These are phyloP conservation scores for Clavispora carvajalis DNA, from an alignment of 805 yeast genomes.

Conservation along the genomic window DNA sequence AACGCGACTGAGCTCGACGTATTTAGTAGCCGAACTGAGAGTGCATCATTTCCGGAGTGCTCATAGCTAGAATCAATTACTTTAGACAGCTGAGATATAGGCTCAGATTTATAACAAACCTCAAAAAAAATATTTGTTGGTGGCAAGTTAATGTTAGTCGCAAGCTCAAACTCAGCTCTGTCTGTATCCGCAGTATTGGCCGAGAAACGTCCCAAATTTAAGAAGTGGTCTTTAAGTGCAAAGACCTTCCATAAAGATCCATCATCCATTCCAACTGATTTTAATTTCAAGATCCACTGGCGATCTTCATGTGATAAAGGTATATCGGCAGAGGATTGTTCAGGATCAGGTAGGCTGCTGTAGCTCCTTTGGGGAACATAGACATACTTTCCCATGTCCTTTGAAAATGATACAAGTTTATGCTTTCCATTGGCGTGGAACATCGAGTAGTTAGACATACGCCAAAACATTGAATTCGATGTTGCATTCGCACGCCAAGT, in stretches of 20 bases:
- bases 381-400: conserved; percentile 33
- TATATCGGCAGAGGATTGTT: conserved; percentile 7
- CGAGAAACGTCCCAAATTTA: conserved; percentile 23
- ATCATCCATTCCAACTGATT: conserved; percentile 67
- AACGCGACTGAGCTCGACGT: conserved; percentile 23
- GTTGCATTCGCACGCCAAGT: conserved; percentile 67
- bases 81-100: conserved; percentile 16
- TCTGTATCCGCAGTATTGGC: conserved; percentile 6
- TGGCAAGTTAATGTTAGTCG: conserved; percentile 13
- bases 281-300: conserved; percentile 67
- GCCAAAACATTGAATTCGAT: conserved; percentile 75
- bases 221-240: conserved; percentile 62
- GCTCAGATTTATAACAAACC: conserved; percentile 33
- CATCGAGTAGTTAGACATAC: conserved; percentile 29
- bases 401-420: conserved; percentile 24
- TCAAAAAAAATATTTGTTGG: conserved; percentile 38
- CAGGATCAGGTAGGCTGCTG: not conserved
- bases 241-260: conserved; percentile 81
- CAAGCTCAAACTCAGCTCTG: conserved; percentile 13
- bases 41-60: conserved; percentile 6
- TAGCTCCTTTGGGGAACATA: conserved; percentile 13
- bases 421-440: conserved; percentile 13
- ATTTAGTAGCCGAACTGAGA: conserved; percentile 11
- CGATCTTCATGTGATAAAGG: conserved; percentile 59
- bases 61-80: conserved; percentile 19